Evolutionary conservation across 2,329 filamentous ascomycete species (phyloP), one percentile per base, ranked within the genome.

Genomic region (Apiospora malaysiana): DNA sequence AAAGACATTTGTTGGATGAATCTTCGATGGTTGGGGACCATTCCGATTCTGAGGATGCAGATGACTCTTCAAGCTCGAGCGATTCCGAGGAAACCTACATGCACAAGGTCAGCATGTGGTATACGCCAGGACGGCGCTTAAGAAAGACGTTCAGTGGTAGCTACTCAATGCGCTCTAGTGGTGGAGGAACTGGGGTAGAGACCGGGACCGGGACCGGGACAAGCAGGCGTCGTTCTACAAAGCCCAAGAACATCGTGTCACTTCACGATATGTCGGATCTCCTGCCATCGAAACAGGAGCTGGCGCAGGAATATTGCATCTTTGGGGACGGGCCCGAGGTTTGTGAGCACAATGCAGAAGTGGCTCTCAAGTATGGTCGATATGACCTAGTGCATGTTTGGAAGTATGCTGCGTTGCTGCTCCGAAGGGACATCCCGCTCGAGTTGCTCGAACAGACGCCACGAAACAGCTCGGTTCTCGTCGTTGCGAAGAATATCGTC

Each of bases 271-370:
- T 97, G 37, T 88, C 89, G 12, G 84, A 88, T 66, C 80, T 94
- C 16, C 82, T 97, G n/a, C 95, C 95, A 0, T 92, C 93, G 2
- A 96, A 94, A 79, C 87, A 87, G 71, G 87, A 90, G 70, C 87
- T 98, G 72, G 96, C 94, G 1, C 85, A 90, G 71, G 89, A 93
- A 74, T 99, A 98, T 81, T 88, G 88, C 32, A 92, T 98, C 18
- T 95, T 96, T 79, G 94, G 94, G 4, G 90, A 94, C 72, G 92
- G 93, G 0, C 88, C 90, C n/a, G 88, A 92, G 47, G 90, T 97
- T 4, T 98, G 95, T 80, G 86, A 89, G 63, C 92, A 97, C 76
- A 99, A 99, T 79, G 93, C 94, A 10, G 82, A 83, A 1, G 90
- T 97, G 65, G 95, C 95, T 10, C 87, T 90, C 74, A 91, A 89